Evolutionary conservation across 805 yeast species (phyloP).

Genomic region (Starmerella floricola): DNA sequence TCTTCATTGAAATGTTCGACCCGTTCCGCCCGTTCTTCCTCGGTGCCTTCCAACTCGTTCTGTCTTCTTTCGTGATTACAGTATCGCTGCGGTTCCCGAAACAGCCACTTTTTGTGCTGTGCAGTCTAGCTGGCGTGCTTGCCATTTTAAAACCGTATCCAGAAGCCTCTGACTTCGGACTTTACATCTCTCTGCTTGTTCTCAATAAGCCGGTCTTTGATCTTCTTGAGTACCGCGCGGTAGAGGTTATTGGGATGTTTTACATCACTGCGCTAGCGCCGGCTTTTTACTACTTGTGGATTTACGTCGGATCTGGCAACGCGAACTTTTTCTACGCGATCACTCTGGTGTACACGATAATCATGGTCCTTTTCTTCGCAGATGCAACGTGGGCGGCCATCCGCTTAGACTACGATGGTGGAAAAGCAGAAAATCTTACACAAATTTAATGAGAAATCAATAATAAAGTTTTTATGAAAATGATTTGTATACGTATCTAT

Average conservation of each 20-base stretch:
- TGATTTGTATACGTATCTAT: too few relatives aligned
- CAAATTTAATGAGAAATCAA: slow-evolving; percentile 15
- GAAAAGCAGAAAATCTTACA: slow-evolving; percentile 14
- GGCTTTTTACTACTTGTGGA: slow-evolving; percentile 88
- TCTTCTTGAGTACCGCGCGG: slow-evolving; percentile 37
- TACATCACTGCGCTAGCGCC: slow-evolving; percentile 59
- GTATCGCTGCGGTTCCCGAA: slow-evolving; percentile 51
- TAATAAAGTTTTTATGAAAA: too few relatives aligned
- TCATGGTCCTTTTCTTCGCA: slow-evolving; percentile 52
- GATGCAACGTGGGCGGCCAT: slow-evolving; percentile 78
- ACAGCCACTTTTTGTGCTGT: slow-evolving; percentile 48
- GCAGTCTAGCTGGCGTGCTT: slow-evolving; percentile 40
- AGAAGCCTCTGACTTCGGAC: slow-evolving; percentile 61
- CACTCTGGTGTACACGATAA: slow-evolving; percentile 64
- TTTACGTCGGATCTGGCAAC: slow-evolving; percentile 85
- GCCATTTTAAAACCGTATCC: slow-evolving; percentile 76
- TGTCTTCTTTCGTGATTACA: slow-evolving; percentile 57
- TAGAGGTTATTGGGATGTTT: slow-evolving; percentile 42
- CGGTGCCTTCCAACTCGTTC: slow-evolving; percentile 69
- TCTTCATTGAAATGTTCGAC: slow-evolving; percentile 89
- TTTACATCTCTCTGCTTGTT: slow-evolving; percentile 40
- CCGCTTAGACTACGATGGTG: slow-evolving; percentile 50
- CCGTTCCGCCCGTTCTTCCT: slow-evolving; percentile 74
- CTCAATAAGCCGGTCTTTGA: slow-evolving; percentile 33
- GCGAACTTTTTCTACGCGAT: slow-evolving; percentile 94